Base-by-base conservation (phyloP, 1,284 basidiomycete species). In the Ceratobasidium theobromae region DNA sequence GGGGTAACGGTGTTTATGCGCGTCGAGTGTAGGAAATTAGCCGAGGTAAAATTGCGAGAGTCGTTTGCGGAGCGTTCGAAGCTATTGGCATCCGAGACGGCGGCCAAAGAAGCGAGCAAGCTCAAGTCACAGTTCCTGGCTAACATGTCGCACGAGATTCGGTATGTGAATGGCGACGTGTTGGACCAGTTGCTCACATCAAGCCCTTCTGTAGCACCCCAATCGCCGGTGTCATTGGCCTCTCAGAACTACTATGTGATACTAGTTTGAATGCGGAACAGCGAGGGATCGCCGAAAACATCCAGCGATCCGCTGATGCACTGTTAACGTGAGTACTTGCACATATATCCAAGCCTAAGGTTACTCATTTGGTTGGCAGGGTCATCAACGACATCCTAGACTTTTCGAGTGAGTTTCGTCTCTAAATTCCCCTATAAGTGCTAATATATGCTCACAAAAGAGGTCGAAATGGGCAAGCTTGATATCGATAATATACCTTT, bases 101-200 rank as follows among this genome's bases (percentile, higher is more conserved):
- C 65, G 14, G 65, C 65, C 32, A 67, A 58, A 43, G 54, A 67
- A 46, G 65, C 65, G 40, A 57, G 53, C 45, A 38, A 54, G 32
- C 53, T 67, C 27, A 67, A 67, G 45, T 64, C 60, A 8, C 60
- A 64, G 25, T 64, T 64, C 40, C 33, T 52, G 49, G 60, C 60
- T 8, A 64, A 67, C 53, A 55, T 55, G 53, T 58, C 54, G 4
- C 65, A 67, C n/a, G 65, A 67, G 23, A 67, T 67, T n/a, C 53
- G 65, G 60, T 64, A 27, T 3, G 60, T 53, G 3, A 4, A 11
- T 38, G 16, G 16, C 43, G 4, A 23, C 23, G n/a, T n/a, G n/a
- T n/a, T n/a, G n/a, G n/a, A n/a, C n/a, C n/a, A n/a, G n/a, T n/a
- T n/a, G n/a, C n/a, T n/a, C n/a, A n/a, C n/a, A n/a, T n/a, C n/a